Evolutionary conservation across 768 basidiomycete genomes (phyloP).

Genomic region (Lactifluus subvellereus): DNA sequence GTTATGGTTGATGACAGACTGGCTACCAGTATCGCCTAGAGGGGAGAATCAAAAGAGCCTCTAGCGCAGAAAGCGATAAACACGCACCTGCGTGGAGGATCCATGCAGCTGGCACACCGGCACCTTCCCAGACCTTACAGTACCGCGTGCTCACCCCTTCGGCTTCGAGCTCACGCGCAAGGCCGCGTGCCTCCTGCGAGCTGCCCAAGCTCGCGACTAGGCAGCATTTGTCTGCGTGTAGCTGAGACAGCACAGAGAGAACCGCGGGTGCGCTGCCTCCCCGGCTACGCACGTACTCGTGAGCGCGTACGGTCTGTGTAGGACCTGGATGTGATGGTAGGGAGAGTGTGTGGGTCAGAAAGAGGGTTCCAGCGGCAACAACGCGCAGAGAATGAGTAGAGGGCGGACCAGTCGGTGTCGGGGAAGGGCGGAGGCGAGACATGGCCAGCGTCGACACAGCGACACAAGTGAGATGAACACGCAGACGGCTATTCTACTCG

Average conservation of each 20-base stretch:
- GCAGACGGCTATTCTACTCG: no score
- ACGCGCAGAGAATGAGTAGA: constrained; percentile 50
- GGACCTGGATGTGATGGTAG: constrained; percentile 56
- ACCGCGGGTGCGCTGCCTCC: constrained; percentile 71
- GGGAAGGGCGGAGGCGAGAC: constrained; percentile 28
- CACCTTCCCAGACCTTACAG: constrained; percentile 66
- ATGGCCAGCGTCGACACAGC: constrained; percentile 14
- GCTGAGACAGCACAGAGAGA: constrained; percentile 67
- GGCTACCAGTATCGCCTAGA: constrained; percentile 50
- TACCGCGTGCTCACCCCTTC: constrained; percentile 66
- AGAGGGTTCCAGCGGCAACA: constrained; percentile 75
- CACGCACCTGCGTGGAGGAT: constrained; percentile 63
- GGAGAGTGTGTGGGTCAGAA: constrained; percentile 66
- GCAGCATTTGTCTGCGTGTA: constrained; percentile 56
- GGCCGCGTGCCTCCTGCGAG: constrained; percentile 58
- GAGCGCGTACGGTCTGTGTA: constrained; percentile 57
- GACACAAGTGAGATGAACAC: background rate
- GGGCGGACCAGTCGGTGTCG: constrained; percentile 11
- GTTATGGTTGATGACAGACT: constrained; percentile 80
- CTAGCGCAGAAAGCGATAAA: background rate
- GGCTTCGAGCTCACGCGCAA: constrained; percentile 58
- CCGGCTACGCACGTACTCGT: constrained; percentile 58
- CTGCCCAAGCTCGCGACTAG: constrained; percentile 71
- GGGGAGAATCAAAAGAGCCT: background rate
- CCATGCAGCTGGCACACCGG: constrained; percentile 77